Conservation (phyloP, 495 filamentous ascomycete genomes). For the Hyaloscypha hepaticicola region DNA sequence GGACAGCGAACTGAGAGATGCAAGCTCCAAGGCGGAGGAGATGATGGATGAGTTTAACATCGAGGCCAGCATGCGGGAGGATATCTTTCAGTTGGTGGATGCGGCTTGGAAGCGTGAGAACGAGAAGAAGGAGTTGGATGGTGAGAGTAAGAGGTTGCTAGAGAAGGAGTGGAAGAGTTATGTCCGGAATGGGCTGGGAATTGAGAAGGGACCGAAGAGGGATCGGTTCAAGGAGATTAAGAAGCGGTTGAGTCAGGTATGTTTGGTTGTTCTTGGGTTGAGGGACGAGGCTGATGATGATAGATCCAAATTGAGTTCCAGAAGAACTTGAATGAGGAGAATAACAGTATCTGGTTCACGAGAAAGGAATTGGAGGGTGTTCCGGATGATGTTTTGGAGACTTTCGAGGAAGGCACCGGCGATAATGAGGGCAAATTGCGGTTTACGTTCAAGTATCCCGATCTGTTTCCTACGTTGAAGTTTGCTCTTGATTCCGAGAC, state of each 20-base stretch:
- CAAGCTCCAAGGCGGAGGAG: slow-evolving; percentile 58
- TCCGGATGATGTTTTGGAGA: slow-evolving; percentile 52
- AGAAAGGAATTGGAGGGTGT: slow-evolving; percentile 58
- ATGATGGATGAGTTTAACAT: slow-evolving; percentile 59
- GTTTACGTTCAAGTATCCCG: slow-evolving; percentile 62
- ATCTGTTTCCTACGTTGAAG: slow-evolving; percentile 60
- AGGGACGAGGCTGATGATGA: not conserved
- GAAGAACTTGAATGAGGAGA: slow-evolving; percentile 63
- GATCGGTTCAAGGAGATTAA: slow-evolving; percentile 66
- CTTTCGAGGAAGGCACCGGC: slow-evolving; percentile 67
- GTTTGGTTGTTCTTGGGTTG: not conserved
- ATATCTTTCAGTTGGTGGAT: slow-evolving; percentile 58
- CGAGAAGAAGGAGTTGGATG: slow-evolving; percentile 32
- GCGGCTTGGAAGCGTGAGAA: slow-evolving; percentile 46
- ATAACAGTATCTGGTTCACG: slow-evolving; percentile 59
- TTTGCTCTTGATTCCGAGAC: slow-evolving; percentile 55
- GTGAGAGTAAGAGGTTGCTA: slow-evolving; percentile 52
- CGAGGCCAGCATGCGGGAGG: slow-evolving; percentile 60
- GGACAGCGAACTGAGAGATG: slow-evolving; percentile 65
- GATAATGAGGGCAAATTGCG: slow-evolving; percentile 62
- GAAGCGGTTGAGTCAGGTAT: slow-evolving; percentile 49
- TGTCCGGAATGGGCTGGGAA: slow-evolving; percentile 54
- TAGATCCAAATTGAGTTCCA: slow-evolving; percentile 55
- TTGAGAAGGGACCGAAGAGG: slow-evolving; percentile 52
- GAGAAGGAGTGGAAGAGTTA: slow-evolving; percentile 60